A percentile compares a stretch with the other conserved stretches of the same genome.
These are phyloP conservation scores for Coemansia erecta DNA, from an alignment of 192 early-diverging fungal genomes.

Conservation along the genomic window DNA sequence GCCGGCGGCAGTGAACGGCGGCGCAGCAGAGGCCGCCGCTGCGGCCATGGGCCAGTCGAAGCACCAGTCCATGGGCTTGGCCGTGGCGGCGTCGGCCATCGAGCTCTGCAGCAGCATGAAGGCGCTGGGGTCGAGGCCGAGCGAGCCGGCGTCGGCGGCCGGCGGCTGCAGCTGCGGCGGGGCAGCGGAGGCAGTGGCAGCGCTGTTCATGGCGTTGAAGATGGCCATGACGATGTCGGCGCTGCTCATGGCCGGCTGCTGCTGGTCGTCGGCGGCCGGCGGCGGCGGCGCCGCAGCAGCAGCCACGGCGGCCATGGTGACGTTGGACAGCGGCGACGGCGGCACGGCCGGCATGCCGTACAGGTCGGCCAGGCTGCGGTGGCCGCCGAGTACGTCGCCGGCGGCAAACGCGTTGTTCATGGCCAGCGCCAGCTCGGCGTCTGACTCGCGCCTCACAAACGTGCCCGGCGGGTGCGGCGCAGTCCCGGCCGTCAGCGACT, in stretches of 20 bases:
- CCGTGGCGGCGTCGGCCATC: background rate
- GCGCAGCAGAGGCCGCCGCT: background rate
- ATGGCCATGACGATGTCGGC: conserved; percentile 41
- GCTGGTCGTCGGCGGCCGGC: background rate
- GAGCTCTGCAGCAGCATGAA: conserved; percentile 17
- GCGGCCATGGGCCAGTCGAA: conserved; percentile 27
- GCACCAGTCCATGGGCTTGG: conserved; percentile 37
- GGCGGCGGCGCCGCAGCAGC: background rate
- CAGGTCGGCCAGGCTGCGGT: conserved; percentile 35
- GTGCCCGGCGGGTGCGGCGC: conserved; percentile 2
- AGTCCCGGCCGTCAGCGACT: conserved; percentile 18
- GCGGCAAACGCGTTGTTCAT: conserved; percentile 51
- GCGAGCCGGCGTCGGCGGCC: background rate
- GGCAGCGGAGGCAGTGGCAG: background rate
- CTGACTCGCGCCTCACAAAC: conserved; percentile 44
- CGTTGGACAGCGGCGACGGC: conserved; percentile 42
- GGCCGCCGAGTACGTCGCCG: conserved; percentile 39
- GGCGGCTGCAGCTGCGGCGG: conserved; percentile 5
- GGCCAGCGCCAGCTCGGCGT: conserved; percentile 49
- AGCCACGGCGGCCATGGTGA: conserved; percentile 15
- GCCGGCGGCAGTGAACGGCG: background rate
- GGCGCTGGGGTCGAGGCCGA: conserved; percentile 29
- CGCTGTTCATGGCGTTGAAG: conserved; percentile 42
- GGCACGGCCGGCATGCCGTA: conserved; percentile 26
- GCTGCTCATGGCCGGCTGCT: conserved; percentile 9